Base-by-base conservation (phyloP, 176 grass and related monocot species). In the Microstegium vimineum region DNA sequence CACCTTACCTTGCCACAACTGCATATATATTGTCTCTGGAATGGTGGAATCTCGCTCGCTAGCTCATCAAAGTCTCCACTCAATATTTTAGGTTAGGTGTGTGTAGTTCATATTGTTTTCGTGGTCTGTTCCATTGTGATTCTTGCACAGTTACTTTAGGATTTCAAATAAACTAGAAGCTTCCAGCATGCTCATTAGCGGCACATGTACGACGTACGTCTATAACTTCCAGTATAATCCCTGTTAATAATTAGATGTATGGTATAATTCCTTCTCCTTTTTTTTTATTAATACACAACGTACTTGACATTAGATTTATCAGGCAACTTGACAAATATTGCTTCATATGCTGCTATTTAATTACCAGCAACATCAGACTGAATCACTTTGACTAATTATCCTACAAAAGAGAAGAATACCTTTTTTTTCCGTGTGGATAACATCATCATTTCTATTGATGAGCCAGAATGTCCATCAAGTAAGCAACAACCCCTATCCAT, bases 81-180 rank as follows among this genome's bases (percentile, higher is more conserved):
- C 17, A 22, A 22, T 22, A 8, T 57, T n/a, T n/a, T 51, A 77
- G 85, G 79, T 52, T 62, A 56, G 64, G 74, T 27, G 20, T 28
- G 59, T 38, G 13, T 9, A 65, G 59, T 56, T 8, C 33, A 56
- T 56, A 9, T 83, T 77, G 63, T 62, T 78, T 87, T 59, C 43
- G 56, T 42, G 26, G 42, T 22, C 6, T 59, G 45, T 8, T 56
- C 52, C 18, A 9, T 61, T 54, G 51, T 38, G 82, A 85, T 52
- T 32, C 51, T 8, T 16, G 76, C 36, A 71, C 81, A 22, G 59
- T 6, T 10, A 9, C 43, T 22, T 34, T 31, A 74, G 32, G 60
- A 38, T 76, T 84, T 80, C 69, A 78, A 88, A 83, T n/a, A n/a
- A n/a, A n/a, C n/a, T n/a, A 36, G 67, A 83, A 83, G 57, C 67